phyloP scores from a whole-genome alignment of 495 filamentous ascomycete genomes.

The Aspergillus indologenus region DNA sequence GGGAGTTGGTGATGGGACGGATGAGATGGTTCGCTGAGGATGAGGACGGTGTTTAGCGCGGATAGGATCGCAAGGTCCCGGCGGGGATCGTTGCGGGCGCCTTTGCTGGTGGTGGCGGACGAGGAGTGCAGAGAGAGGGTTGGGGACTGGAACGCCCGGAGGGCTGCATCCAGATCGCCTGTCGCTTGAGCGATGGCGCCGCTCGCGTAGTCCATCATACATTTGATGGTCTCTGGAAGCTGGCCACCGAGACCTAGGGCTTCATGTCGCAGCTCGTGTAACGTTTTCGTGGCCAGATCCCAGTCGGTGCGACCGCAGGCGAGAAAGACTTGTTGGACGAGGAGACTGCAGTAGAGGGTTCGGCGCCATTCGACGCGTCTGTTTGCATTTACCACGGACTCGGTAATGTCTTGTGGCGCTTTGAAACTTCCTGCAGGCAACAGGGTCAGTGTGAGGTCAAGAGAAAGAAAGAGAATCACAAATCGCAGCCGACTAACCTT shows the following conservation, averaged over 20 bases:
- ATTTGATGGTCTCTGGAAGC: slow-evolving; percentile 42
- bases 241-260: slow-evolving; percentile 32
- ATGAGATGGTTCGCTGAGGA: slow-evolving; percentile 64
- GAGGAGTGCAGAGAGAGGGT: slow-evolving; percentile 43
- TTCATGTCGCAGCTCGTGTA: slow-evolving; percentile 40
- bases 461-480: background rate
- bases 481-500: slow-evolving; percentile 42
- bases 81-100: slow-evolving; percentile 51
- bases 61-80: slow-evolving; percentile 75
- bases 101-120: slow-evolving; percentile 42
- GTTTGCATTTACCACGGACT: slow-evolving; percentile 45
- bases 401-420: slow-evolving; percentile 38
- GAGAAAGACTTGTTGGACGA: slow-evolving; percentile 58
- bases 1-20: slow-evolving; percentile 44
- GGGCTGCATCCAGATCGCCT: slow-evolving; percentile 64
- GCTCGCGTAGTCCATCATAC: slow-evolving; percentile 62
- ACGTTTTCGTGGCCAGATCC: slow-evolving; percentile 47
- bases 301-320: slow-evolving; percentile 62
- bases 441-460: slow-evolving; percentile 9
- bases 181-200: slow-evolving; percentile 78
- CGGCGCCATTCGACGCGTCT: slow-evolving; percentile 51
- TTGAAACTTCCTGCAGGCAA: slow-evolving; percentile 35
- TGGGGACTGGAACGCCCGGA: slow-evolving; percentile 59
- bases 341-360: slow-evolving; percentile 53
- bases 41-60: slow-evolving; percentile 76